Evolutionary conservation across 1,284 basidiomycete genomes (phyloP).

Genomic region (Moesziomyces sp.): DNA sequence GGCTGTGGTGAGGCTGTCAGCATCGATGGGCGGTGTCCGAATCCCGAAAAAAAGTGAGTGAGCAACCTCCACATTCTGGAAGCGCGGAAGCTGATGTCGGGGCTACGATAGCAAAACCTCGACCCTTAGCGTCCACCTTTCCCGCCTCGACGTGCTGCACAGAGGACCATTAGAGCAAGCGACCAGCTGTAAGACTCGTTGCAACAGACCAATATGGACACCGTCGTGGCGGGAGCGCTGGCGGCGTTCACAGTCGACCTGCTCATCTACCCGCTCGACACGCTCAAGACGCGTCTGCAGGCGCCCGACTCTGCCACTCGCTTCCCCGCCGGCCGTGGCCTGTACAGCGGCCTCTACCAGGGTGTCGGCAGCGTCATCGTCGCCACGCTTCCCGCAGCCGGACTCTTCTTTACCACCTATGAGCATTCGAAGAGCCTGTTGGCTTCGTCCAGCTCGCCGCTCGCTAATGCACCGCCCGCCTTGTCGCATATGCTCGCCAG

Average conservation of each 20-base stretch:
- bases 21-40: neutral
- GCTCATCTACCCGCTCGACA: slow-evolving; percentile 95
- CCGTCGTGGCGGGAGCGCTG: slow-evolving; percentile 58
- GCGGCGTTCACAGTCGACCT: slow-evolving; percentile 74
- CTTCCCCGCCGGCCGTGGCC: slow-evolving; percentile 83
- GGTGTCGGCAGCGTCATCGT: slow-evolving; percentile 96
- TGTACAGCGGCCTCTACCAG: slow-evolving; percentile 87
- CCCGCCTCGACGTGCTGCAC: too few relatives aligned
- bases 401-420: slow-evolving; percentile 60
- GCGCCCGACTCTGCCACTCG: slow-evolving; percentile 76
- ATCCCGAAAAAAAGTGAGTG: neutral
- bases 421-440: slow-evolving; percentile 50
- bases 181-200: neutral
- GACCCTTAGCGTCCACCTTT: too few relatives aligned
- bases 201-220: slow-evolving; percentile 20
- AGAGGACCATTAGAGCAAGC: too few relatives aligned
- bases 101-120: too few relatives aligned
- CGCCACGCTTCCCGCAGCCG: slow-evolving; percentile 87
- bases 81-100: too few relatives aligned
- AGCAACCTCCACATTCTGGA: neutral
- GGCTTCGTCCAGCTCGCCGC: slow-evolving; percentile 35
- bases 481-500: slow-evolving; percentile 48
- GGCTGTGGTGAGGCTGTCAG: neutral
- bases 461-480: slow-evolving; percentile 38
- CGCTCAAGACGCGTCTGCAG: slow-evolving; percentile 95